phyloP scores from a whole-genome alignment of 257 asterid species.

The Schizonepeta tenuifolia region DNA sequence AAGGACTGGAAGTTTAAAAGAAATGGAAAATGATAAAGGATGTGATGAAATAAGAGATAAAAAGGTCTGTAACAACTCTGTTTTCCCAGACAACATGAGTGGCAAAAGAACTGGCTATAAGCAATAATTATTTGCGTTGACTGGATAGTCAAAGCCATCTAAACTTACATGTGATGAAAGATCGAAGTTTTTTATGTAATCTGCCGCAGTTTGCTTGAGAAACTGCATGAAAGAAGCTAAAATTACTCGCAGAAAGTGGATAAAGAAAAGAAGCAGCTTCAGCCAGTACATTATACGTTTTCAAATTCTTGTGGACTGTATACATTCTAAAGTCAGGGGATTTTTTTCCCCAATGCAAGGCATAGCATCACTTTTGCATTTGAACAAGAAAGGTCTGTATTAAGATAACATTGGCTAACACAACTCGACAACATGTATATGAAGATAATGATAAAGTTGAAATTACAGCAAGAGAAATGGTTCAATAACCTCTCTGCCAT shows the following conservation, averaged over 20 bases:
- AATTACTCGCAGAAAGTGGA: constrained; percentile 26
- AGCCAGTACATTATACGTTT: constrained; percentile 1
- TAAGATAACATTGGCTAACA: background rate
- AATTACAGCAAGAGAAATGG: constrained; percentile 31
- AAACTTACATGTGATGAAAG: constrained; percentile 75
- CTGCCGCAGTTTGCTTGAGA: constrained; percentile 78
- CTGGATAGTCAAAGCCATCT: constrained; percentile 7
- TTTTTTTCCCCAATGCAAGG: background rate
- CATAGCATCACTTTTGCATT: background rate
- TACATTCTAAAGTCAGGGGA: background rate
- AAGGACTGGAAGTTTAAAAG: constrained; percentile 55
- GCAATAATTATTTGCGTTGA: constrained; percentile 21
- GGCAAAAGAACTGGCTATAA: constrained; percentile 12
- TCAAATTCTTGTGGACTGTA: constrained; percentile 23
- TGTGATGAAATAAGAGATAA: constrained; percentile 2
- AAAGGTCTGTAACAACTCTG: background rate
- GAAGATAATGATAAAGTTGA: constrained; percentile 4
- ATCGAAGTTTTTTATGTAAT: constrained; percentile 66
- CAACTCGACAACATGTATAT: constrained; percentile 19
- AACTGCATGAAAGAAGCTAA: constrained; percentile 61
- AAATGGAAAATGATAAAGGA: constrained; percentile 32
- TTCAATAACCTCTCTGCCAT: constrained; percentile 63
- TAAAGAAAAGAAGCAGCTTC: constrained; percentile 11
- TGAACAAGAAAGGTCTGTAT: background rate
- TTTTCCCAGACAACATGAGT: constrained; percentile 20